Conservation (phyloP, 768 basidiomycete species). For the Solioccasus polychromus region DNA sequence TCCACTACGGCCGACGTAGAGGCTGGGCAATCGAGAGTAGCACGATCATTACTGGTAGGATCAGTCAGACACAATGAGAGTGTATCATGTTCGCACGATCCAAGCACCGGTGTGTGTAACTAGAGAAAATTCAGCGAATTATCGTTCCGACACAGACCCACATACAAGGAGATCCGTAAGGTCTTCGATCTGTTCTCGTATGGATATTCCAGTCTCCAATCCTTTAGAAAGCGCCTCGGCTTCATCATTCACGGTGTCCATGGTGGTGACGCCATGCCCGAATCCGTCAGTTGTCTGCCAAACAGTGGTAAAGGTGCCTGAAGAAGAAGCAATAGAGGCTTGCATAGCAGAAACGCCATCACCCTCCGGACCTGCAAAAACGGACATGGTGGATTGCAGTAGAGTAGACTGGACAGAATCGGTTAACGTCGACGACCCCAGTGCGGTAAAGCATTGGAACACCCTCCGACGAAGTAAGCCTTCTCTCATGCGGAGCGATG, state of each 20-base stretch:
- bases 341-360: conserved; percentile 84
- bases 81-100: conserved; percentile 84
- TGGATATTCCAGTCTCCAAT: conserved; percentile 42
- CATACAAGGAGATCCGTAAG: conserved; percentile 76
- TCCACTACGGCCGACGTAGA: conserved; percentile 83
- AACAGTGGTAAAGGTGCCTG: conserved; percentile 78
- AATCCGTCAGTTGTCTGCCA: conserved; percentile 90
- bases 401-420: conserved; percentile 80
- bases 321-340: conserved; percentile 84
- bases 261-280: conserved; percentile 83
- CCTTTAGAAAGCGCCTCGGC: conserved; percentile 23
- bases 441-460: conserved; percentile 82
- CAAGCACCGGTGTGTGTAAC: conserved; percentile 69
- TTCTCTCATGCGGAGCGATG: conserved; percentile 75
- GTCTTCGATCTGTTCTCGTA: conserved; percentile 78
- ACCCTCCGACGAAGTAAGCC: conserved; percentile 79
- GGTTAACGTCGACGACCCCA: conserved; percentile 76
- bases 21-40: conserved; percentile 62
- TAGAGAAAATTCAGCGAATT: conserved; percentile 7
- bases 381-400: conserved; percentile 73
- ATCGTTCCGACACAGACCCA: not conserved
- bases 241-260: conserved; percentile 51
- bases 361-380: conserved; percentile 86
- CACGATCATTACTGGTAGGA: conserved; percentile 43
- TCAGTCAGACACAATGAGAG: conserved; percentile 62